phyloP scores from a whole-genome alignment of 305 asterid species.

The Fraxinus baroniana region DNA sequence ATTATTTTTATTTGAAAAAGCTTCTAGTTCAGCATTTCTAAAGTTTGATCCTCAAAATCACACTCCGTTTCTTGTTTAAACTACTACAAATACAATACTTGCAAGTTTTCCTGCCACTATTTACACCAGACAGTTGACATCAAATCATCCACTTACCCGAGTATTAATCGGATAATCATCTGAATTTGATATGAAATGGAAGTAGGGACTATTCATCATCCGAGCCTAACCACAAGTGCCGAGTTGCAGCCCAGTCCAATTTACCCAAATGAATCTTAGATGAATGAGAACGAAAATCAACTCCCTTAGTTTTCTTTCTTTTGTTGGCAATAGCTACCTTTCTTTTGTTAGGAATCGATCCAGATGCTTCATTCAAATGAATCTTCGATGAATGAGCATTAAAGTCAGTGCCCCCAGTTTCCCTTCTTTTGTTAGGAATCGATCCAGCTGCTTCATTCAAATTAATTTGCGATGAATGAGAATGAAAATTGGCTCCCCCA shows the following conservation, averaged over 20 bases:
- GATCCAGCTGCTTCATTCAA: conserved; percentile 6
- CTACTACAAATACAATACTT: background rate
- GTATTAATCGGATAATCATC: background rate
- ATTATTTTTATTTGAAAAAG: too few species aligned
- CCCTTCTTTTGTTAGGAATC: background rate
- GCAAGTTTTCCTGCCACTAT: background rate
- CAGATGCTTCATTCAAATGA: background rate
- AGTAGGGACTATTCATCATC: conserved; percentile 1
- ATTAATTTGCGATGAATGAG: background rate
- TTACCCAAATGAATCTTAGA: background rate
- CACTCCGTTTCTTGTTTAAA: too few species aligned
- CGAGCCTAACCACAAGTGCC: conserved; percentile 51
- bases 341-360: background rate
- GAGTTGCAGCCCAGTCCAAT: conserved; percentile 43
- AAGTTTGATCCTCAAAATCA: too few species aligned
- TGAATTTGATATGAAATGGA: background rate
- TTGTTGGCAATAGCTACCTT: background rate
- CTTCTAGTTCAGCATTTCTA: too few species aligned
- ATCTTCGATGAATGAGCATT: background rate
- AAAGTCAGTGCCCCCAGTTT: background rate
- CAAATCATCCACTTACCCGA: background rate
- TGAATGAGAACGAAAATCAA: background rate
- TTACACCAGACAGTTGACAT: background rate
- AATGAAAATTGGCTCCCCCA: background rate
- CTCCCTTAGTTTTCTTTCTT: background rate